Evolutionary conservation across 176 grass and related monocot genomes (phyloP), one percentile per base, ranked within the genome.

Genomic region (Oryza glumipatula): DNA sequence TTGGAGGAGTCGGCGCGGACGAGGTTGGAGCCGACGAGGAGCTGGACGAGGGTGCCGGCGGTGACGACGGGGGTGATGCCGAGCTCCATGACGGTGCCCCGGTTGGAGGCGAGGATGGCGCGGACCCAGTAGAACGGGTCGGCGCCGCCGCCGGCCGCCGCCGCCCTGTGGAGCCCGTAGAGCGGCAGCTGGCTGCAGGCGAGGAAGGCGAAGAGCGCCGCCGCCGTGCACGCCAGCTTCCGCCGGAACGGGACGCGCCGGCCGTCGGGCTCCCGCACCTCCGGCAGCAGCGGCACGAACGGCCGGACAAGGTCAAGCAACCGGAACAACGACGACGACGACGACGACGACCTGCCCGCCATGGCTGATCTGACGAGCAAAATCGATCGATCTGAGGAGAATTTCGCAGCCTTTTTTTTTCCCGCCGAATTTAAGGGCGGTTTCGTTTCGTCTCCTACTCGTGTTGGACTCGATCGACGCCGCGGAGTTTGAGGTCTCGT

Each of bases 31-130:
- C 58, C 36, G 9, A 71, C 68, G 19, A 71, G 8, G 36, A 43
- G 68, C 68, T 71, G 35, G 33, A 71, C 38, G 36, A 71, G 2
- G 0, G 39, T 22, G 70, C 51, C 51, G 51, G 51, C 51, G 15
- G 51, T 54, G 15, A 71, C 38, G 36, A 71, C 2, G 4, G 39
- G 6, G 38, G 21, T 81, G 45, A 87, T 81, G 54, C 85, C 85
- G 38, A 87, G 85, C 85, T 87, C 78, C 85, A 81, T 82, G 9
- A 87, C 71, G 44, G 85, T 76, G 73, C 78, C 71, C 67, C 85
- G 78, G 64, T 68, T 80, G 33, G 85, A 87, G 43, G 71, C 78
- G 24, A 87, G 78, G 80, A 81, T 87, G 51, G 80, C 60, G 66
- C 78, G 85, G 70, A 87, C 80, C 77, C 58, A 81, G 14, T 87